Base-by-base conservation (phyloP, 169 alveolate species). In the Ichthyophthirius multifiliis region DNA sequence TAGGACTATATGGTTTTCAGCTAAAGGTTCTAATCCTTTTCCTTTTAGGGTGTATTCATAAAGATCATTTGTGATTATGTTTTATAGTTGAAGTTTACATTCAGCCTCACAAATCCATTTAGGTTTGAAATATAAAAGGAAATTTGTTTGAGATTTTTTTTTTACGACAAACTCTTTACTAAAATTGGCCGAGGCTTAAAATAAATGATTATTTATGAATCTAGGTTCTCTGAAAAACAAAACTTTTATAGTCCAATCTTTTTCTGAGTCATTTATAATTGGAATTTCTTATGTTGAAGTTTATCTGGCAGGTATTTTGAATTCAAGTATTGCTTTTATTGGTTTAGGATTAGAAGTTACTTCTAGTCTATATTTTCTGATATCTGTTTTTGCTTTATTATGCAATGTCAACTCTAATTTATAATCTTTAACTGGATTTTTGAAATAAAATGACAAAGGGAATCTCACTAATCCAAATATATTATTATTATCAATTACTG, bases 21-120 rank as follows among this genome's bases (percentile, higher is more conserved):
- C 98, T 20, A 93, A 80, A 5, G 99, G 99, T 65, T 96, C 98
- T 77, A 95, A 98, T 0, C 97, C 98, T 32, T 88, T 86, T 13
- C 99, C 99, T 62, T 86, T 92, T 18, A 95, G 88, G 35, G 92
- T 96, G 79, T 94, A 96, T 81, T 94, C 96, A 88, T 90, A 94
- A 39, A 90, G 87, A 83, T 96, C 98, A 75, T 92, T 92, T 9
- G 99, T 94, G 5, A 85, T 84, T 73, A 83, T 90, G 82, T 95
- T 94, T 27, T 83, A 84, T 27, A 96, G 87, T 5, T 83, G 88
- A n/a, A 96, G 88, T 88, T 90, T 90, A 12, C 93, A 97, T 65
- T 87, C 91, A 6, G 84, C 88, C 65, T 89, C 90, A 37, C 95
- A 89, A 7, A 90, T 90, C 96, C 97, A 96, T 5, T 83, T 71